A percentile compares a stretch with the other conserved stretches of the same genome.
phyloP scores from a whole-genome alignment of 257 asterid species.

The Striga asiatica region DNA sequence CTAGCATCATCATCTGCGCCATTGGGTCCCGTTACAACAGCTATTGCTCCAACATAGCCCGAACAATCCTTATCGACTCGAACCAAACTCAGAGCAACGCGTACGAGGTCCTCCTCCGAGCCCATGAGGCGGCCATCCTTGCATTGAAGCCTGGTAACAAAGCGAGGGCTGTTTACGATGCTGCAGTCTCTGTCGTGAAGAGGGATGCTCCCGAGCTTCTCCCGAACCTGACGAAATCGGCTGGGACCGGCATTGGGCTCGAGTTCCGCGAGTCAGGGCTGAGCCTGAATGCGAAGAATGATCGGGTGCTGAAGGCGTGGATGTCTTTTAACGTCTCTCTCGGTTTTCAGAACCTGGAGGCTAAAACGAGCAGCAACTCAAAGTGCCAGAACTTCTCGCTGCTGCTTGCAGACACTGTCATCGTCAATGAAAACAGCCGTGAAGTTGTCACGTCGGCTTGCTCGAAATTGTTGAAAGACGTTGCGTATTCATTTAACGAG shows the following conservation, averaged over 20 bases:
- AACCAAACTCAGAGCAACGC: constrained; percentile 43
- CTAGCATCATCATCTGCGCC: constrained; percentile 62
- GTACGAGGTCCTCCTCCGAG: constrained; percentile 58
- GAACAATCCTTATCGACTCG: constrained; percentile 58
- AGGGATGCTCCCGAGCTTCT: constrained; percentile 57
- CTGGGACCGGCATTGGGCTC: constrained; percentile 74
- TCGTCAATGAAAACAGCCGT: constrained; percentile 26
- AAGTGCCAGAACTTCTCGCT: constrained; percentile 47
- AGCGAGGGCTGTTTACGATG: constrained; percentile 40
- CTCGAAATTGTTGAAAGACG: constrained; percentile 39
- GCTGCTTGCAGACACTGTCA: constrained; percentile 68
- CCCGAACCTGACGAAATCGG: constrained; percentile 53
- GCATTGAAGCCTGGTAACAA: constrained; percentile 52
- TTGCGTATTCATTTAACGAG: constrained; percentile 46
- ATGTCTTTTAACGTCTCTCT: constrained; percentile 67
- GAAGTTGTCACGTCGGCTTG: constrained; percentile 40
- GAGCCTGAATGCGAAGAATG: constrained; percentile 50
- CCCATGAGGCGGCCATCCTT: constrained; percentile 64
- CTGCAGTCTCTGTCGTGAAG: constrained; percentile 47
- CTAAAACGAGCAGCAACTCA: constrained; percentile 30
- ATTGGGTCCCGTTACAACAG: constrained; percentile 64
- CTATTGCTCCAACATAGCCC: constrained; percentile 64
- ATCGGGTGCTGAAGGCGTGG: constrained; percentile 44
- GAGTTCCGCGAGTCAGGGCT: constrained; percentile 74
- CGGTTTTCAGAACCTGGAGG: constrained; percentile 60